These are phyloP conservation scores for Adenanthera pavonina DNA, from an alignment of 306 rosid genomes.

Conservation along the genomic window DNA sequence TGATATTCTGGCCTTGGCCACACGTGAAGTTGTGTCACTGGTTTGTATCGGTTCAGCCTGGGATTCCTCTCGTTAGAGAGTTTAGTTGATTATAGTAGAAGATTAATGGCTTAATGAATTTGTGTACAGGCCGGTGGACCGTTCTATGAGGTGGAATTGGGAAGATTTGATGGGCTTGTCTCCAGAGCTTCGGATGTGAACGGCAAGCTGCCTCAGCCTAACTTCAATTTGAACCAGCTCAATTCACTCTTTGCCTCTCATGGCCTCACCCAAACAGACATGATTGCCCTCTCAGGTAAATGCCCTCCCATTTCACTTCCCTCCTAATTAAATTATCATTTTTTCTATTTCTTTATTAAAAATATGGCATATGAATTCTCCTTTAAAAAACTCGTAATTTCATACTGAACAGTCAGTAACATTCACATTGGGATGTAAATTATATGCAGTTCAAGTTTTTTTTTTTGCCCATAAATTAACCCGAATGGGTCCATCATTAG, in stretches of 20 bases:
- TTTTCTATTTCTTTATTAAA: too few species aligned
- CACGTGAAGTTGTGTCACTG: slow-evolving; percentile 74
- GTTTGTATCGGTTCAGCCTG: slow-evolving; percentile 40
- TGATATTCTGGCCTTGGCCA: slow-evolving; percentile 82
- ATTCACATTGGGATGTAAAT: too few species aligned
- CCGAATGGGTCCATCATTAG: too few species aligned
- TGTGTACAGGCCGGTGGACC: slow-evolving; percentile 76
- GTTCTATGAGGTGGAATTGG: slow-evolving; percentile 73
- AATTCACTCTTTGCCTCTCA: slow-evolving; percentile 57
- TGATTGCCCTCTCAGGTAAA: slow-evolving; percentile 87
- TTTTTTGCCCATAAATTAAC: too few species aligned
- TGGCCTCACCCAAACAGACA: slow-evolving; percentile 70
- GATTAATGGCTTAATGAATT: background rate
- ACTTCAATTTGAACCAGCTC: slow-evolving; percentile 69
- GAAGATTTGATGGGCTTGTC: slow-evolving; percentile 72
- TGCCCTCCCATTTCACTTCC: slow-evolving; percentile 20
- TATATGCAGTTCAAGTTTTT: too few species aligned
- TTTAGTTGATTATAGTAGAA: background rate
- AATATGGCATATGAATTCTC: too few species aligned
- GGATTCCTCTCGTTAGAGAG: background rate
- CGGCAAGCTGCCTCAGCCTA: slow-evolving; percentile 69
- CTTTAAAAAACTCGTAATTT: too few species aligned
- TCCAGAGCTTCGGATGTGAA: slow-evolving; percentile 63
- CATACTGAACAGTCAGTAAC: too few species aligned
- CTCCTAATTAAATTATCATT: too few species aligned